Percentiles rank a stretch among this genome's conserved stretches.
Conservation (phyloP, 164 flowering plant genomes). For the Annona squamosa region DNA sequence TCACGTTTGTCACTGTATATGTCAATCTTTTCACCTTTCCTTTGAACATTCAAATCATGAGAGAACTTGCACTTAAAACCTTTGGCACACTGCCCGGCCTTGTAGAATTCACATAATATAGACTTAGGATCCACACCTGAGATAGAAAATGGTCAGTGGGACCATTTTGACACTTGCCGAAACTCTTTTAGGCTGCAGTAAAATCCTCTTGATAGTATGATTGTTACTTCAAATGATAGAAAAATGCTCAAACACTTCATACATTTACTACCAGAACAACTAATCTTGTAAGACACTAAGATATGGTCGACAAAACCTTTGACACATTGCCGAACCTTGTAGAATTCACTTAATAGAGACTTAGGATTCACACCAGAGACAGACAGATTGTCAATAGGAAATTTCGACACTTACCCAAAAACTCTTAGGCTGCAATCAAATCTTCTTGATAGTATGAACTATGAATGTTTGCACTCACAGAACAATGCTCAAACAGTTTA, state of each 20-base stretch:
- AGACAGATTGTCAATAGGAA: too few species aligned
- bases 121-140: constrained; percentile 99
- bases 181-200: background rate
- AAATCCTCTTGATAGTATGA: background rate
- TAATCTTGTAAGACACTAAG: too few species aligned
- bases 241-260: too few species aligned
- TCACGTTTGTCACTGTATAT: constrained; percentile 89
- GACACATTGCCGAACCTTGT: constrained; percentile 84
- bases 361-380: constrained; percentile 94
- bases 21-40: constrained; percentile 97
- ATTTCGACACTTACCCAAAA: background rate
- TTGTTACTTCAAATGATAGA: too few species aligned
- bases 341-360: constrained; percentile 88
- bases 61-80: constrained; percentile 99
- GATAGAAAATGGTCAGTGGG: background rate
- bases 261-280: too few species aligned
- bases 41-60: constrained; percentile 85
- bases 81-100: constrained; percentile 89
- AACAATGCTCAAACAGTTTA: too few species aligned
- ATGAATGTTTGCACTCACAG: too few species aligned
- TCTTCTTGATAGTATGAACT: background rate
- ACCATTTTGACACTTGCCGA: background rate
- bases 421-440: background rate
- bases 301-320: constrained; percentile 49
- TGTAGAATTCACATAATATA: constrained; percentile 81